Evolutionary conservation across 148 eudicot genomes (phyloP).

Genomic region (Dysphania ambrosioides): DNA sequence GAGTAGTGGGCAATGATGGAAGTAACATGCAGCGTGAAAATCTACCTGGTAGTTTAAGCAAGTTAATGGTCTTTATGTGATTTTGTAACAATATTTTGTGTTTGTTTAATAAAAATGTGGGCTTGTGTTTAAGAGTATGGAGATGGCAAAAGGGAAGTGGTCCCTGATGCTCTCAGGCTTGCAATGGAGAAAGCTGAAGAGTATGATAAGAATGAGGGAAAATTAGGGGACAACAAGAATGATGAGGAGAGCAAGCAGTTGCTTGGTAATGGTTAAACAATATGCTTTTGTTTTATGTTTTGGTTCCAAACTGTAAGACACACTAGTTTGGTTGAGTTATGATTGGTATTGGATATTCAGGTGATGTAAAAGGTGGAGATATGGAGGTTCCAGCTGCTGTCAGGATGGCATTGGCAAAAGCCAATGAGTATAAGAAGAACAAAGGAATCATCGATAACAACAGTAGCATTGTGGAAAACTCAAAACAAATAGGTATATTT

Average conservation of each 20-base stretch:
- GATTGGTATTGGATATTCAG: conserved; percentile 8
- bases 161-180: conserved; percentile 26
- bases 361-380: conserved; percentile 22
- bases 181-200: conserved; percentile 38
- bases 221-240: not conserved
- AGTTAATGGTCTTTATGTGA: not conserved
- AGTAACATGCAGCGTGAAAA: too few relatives aligned
- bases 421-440: conserved; percentile 33
- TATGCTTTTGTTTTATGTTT: conserved; percentile 2
- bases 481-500: conserved; percentile 18
- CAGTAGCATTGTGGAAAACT: conserved; percentile 9
- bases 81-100: not conserved
- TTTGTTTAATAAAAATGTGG: not conserved
- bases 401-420: conserved; percentile 37
- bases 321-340: not conserved
- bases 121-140: conserved; percentile 18
- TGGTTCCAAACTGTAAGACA: not conserved
- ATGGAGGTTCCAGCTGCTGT: conserved; percentile 36
- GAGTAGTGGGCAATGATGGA: too few relatives aligned
- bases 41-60: too few relatives aligned
- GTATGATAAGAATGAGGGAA: conserved; percentile 24
- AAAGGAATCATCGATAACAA: conserved; percentile 23
- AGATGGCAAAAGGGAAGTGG: conserved; percentile 20
- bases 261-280: conserved; percentile 10
- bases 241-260: conserved; percentile 13